These are phyloP conservation scores for Hylodesmum podocarpum DNA, from an alignment of 306 rosid genomes.

Conservation along the genomic window DNA sequence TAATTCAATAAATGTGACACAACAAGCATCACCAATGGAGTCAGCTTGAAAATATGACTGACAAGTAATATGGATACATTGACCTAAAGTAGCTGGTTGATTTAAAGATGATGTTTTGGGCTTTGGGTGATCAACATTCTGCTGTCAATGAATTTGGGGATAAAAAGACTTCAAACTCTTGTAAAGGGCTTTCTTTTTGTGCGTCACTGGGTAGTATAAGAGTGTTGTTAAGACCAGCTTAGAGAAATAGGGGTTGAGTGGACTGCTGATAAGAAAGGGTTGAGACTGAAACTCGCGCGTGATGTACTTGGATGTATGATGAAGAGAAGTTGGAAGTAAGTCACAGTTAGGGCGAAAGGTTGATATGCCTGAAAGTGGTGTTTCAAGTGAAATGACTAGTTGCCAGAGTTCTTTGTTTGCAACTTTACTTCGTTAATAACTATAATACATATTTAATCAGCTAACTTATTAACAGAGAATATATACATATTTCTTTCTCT, in stretches of 20 bases:
- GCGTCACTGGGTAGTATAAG: background rate
- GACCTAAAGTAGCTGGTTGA: no score
- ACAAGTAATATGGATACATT: no score
- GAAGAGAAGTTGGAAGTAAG: background rate
- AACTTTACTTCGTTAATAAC: no score
- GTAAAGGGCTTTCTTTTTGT: background rate
- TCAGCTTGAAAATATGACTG: no score
- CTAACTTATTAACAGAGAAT: no score
- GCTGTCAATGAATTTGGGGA: background rate
- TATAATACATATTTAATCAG: no score
- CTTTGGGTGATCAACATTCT: background rate
- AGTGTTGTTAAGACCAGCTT: background rate
- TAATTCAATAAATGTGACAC: no score
- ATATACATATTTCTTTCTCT: no score
- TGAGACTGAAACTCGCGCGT: background rate
- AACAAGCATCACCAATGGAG: no score
- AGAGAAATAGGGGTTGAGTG: background rate
- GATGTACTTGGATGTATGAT: background rate
- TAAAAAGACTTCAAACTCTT: background rate
- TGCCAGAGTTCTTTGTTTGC: background rate
- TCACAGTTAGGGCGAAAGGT: background rate
- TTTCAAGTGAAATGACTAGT: background rate
- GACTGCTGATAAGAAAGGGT: background rate
- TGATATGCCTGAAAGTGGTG: background rate
- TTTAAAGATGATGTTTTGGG: background rate